Base-by-base conservation (phyloP, 2,329 filamentous ascomycete species). In the Arthrobotrys sinensis region DNA sequence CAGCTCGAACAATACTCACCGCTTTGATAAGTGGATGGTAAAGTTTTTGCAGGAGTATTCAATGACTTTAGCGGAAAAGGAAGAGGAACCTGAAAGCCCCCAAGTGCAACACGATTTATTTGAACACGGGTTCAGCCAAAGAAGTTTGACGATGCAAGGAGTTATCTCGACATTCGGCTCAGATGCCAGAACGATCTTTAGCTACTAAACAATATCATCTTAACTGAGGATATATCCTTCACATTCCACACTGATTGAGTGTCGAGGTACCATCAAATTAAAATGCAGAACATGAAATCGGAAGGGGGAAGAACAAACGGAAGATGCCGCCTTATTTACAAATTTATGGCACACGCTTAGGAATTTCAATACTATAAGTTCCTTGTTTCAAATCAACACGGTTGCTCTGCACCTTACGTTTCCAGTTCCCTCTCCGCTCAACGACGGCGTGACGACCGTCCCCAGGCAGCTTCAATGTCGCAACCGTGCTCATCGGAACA, bases 11-110 rank as follows among this genome's bases (percentile, higher is more conserved):
- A 82, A 83, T 24, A 83, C 83, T 0, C 82, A 84, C 68, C 80
- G 82, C 0, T 83, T 83, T 34, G 81, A 83, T 55, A 81, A 80
- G 53, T 83, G 82, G 81, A 83, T 83, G 79, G 69, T 83, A 7
- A 82, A 80, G 60, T 85, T 85, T 60, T 80, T 85, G 0, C 81
- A 84, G 11, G 82, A 84, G 38, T 83, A 85, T 75, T 80, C 82
- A 0, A 52, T 83, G 11, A 79, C 80, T 6, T 76, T 84, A 1
- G 83, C 84, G 38, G 65, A 68, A 48, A 68, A 68, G 28, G 65
- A 68, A 7, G 65, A 68, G n/a, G 19, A 10, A 2, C n/a, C 28
- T 7, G 36, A 60, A 46, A 55, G 19, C 11, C 36, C 52, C 4
- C 38, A 21, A 6, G 10, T 16, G 5, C 50, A 40, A 4, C 38